Conservation (phyloP, 1,284 basidiomycete species). For the Moesziomyces parantarcticus region DNA sequence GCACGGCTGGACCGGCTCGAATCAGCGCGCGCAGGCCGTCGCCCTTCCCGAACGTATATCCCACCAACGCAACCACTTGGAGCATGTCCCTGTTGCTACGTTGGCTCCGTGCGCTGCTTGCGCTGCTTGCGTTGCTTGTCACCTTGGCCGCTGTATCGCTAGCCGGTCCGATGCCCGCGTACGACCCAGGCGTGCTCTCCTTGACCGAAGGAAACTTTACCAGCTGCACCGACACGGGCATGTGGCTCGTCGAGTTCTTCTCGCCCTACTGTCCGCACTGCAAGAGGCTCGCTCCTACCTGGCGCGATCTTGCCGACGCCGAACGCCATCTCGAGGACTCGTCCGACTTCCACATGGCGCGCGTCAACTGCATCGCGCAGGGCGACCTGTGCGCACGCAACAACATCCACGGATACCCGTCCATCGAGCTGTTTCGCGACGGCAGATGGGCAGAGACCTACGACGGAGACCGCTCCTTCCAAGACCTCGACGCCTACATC, state of each 20-base stretch:
- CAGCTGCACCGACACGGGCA: constrained; percentile 19
- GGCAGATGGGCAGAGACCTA: constrained; percentile 45
- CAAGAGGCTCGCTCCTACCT: constrained; percentile 80
- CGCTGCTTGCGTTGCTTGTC: constrained; percentile 3
- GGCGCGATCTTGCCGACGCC: constrained; percentile 75
- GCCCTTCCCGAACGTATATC: no score
- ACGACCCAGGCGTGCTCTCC: constrained; percentile 15
- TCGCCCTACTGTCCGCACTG: constrained; percentile 82
- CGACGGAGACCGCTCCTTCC: constrained; percentile 30
- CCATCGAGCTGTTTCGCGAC: constrained; percentile 51
- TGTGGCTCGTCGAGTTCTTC: constrained; percentile 62
- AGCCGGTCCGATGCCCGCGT: constrained; percentile 21
- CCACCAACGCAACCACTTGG: no score
- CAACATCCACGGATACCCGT: constrained; percentile 48
- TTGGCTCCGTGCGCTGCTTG: constrained; percentile 3
- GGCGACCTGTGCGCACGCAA: constrained; percentile 55
- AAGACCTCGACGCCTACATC: constrained; percentile 32
- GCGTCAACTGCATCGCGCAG: constrained; percentile 61
- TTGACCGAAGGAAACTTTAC: constrained; percentile 41
- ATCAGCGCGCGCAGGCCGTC: no score
- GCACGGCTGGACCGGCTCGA: no score
- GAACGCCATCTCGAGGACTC: constrained; percentile 42
- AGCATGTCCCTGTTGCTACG: constrained; percentile 13
- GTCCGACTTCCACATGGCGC: constrained; percentile 58
- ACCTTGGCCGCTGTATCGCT: background rate